Evolutionary conservation across 805 yeast species (phyloP).

Genomic region (Candida vaughaniae): DNA sequence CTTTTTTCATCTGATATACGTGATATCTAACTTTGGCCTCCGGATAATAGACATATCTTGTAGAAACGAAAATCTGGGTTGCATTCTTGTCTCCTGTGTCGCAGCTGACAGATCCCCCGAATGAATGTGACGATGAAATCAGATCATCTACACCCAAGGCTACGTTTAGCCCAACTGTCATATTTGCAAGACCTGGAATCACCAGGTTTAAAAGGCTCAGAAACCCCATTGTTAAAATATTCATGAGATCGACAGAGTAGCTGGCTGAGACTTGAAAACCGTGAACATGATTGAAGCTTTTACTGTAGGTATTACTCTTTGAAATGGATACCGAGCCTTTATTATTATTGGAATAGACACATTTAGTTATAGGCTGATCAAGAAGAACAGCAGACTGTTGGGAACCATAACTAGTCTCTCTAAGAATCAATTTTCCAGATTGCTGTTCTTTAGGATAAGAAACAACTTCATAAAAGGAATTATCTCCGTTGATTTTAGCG

Average conservation of each 20-base stretch:
- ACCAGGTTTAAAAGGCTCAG: constrained; percentile 1
- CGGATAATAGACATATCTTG: constrained; percentile 10
- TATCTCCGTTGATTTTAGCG: constrained; percentile 1
- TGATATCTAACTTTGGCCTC: constrained; percentile 11
- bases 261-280: constrained; percentile 3
- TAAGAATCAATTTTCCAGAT: constrained; percentile 1
- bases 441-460: constrained; percentile 4
- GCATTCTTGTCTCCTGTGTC: constrained; percentile 6
- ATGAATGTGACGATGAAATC: not conserved
- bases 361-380: constrained; percentile 7
- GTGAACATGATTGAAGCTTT: constrained; percentile 4
- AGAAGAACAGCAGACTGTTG: constrained; percentile 4
- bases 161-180: constrained; percentile 2
- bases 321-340: constrained; percentile 5
- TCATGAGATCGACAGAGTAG: constrained; percentile 2
- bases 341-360: constrained; percentile 4
- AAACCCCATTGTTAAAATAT: constrained; percentile 5
- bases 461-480: constrained; percentile 2
- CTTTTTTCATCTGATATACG: not conserved
- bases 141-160: not conserved
- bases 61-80: constrained; percentile 13
- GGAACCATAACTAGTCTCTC: constrained; percentile 5
- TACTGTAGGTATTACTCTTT: constrained; percentile 8
- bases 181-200: constrained; percentile 3
- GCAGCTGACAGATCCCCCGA: constrained; percentile 12